A percentile compares a stretch with the other conserved stretches of the same genome.
phyloP scores from a whole-genome alignment of 2,329 filamentous ascomycete species.

The Tolypocladium pustulatum region DNA sequence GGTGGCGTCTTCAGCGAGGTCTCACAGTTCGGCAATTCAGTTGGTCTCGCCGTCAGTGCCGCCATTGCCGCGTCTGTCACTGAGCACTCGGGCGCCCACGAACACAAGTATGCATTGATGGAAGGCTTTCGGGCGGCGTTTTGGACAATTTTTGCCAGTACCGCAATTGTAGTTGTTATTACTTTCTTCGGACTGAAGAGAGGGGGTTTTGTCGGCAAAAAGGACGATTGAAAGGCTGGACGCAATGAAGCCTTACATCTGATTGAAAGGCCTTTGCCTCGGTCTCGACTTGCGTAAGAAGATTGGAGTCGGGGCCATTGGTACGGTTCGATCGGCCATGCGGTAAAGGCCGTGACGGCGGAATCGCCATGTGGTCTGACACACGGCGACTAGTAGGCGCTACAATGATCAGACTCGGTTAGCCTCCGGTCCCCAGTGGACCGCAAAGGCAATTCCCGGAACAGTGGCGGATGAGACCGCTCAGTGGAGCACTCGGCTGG shows the following conservation, averaged over 20 bases:
- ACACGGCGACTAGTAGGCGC: too few relatives aligned
- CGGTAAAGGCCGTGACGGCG: too few relatives aligned
- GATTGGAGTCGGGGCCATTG: too few relatives aligned
- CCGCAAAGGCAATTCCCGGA: too few relatives aligned
- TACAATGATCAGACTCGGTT: too few relatives aligned
- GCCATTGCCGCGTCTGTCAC: conserved; percentile 36
- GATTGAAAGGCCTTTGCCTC: too few relatives aligned
- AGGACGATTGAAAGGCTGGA: conserved; percentile 10
- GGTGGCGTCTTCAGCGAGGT: conserved; percentile 51
- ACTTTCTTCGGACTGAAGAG: conserved; percentile 29
- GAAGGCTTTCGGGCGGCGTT: conserved; percentile 40
- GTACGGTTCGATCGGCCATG: too few relatives aligned
- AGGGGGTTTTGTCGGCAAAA: conserved; percentile 38
- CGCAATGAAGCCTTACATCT: background rate
- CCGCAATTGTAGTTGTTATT: conserved; percentile 23
- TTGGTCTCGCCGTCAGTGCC: conserved; percentile 40
- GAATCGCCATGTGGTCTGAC: too few relatives aligned
- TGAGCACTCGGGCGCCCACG: conserved; percentile 19
- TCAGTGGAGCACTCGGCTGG: too few relatives aligned
- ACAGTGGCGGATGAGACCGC: too few relatives aligned
- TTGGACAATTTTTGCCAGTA: conserved; percentile 37
- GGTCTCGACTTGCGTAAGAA: too few relatives aligned
- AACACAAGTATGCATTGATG: conserved; percentile 27
- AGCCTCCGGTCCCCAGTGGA: too few relatives aligned
- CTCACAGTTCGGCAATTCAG: conserved; percentile 43